phyloP scores from a whole-genome alignment of 2,329 filamentous ascomycete species.

The Cladosporium colombiae region DNA sequence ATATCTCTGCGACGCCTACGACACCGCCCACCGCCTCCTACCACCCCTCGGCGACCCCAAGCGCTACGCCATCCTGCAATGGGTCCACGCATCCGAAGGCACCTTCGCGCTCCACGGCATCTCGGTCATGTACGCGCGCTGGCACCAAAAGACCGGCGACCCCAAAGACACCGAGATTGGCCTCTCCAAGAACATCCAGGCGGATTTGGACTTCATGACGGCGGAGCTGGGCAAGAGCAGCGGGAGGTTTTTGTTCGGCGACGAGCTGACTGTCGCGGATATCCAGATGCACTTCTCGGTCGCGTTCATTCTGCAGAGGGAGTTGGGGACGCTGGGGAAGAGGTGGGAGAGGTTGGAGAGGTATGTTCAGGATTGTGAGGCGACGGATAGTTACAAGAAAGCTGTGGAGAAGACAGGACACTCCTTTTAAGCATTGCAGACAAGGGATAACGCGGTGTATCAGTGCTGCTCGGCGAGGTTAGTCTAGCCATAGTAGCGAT shows the following conservation, averaged over 20 bases:
- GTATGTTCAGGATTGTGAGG: slow-evolving; percentile 43
- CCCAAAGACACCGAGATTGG: slow-evolving; percentile 41
- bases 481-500: not conserved
- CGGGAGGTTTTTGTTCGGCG: slow-evolving; percentile 45
- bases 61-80: slow-evolving; percentile 44
- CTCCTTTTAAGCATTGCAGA: slow-evolving; percentile 25
- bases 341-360: slow-evolving; percentile 37
- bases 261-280: slow-evolving; percentile 47
- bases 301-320: slow-evolving; percentile 42
- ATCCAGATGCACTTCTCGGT: slow-evolving; percentile 49
- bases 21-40: slow-evolving; percentile 41
- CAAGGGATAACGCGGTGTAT: too few relatives aligned
- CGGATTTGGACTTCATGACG: slow-evolving; percentile 50
- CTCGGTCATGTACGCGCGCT: slow-evolving; percentile 48
- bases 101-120: slow-evolving; percentile 50
- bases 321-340: slow-evolving; percentile 41
- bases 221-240: slow-evolving; percentile 42
- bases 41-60: slow-evolving; percentile 38
- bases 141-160: slow-evolving; percentile 43
- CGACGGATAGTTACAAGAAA: slow-evolving; percentile 38
- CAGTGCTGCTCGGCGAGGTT: not conserved
- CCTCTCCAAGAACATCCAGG: slow-evolving; percentile 46
- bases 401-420: slow-evolving; percentile 46
- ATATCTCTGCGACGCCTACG: slow-evolving; percentile 51
- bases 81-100: slow-evolving; percentile 51